Conservation (phyloP, 768 basidiomycete genomes). For the Agrocybe chaxingu region DNA sequence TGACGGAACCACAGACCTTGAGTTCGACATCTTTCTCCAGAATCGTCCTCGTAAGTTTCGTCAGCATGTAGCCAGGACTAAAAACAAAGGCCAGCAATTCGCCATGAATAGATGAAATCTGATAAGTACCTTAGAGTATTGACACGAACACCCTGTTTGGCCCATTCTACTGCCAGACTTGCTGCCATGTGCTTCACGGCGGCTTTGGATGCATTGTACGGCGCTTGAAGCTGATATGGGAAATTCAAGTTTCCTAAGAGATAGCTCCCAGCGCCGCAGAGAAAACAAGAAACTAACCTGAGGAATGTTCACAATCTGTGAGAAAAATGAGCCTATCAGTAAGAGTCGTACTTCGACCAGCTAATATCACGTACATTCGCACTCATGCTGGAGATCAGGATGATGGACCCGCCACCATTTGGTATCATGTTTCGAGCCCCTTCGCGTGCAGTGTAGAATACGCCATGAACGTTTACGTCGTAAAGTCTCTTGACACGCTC, state of each 20-base stretch:
- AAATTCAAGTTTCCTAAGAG: neutral
- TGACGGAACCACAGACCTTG: constrained; percentile 43
- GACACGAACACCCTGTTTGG: constrained; percentile 82
- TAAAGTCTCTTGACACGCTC: constrained; percentile 81
- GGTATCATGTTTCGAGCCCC: constrained; percentile 91
- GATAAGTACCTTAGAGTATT: constrained; percentile 68
- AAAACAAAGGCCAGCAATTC: constrained; percentile 2
- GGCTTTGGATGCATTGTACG: constrained; percentile 95
- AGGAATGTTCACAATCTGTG: constrained; percentile 83
- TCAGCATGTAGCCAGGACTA: constrained; percentile 94
- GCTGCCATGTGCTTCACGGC: constrained; percentile 94
- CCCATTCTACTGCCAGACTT: constrained; percentile 95
- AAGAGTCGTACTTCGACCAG: constrained; percentile 4
- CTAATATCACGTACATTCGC: constrained; percentile 55
- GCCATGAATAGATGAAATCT: neutral
- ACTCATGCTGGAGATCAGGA: constrained; percentile 89
- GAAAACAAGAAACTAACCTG: constrained; percentile 46
- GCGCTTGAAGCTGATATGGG: constrained; percentile 69
- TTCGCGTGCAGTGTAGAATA: constrained; percentile 94
- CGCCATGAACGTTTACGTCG: constrained; percentile 93
- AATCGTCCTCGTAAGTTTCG: constrained; percentile 83
- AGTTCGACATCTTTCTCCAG: constrained; percentile 72
- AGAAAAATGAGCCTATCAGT: constrained; percentile 1
- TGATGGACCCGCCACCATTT: constrained; percentile 73
- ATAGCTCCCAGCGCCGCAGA: neutral